Conservation (phyloP, 306 rosid species). For the Medicago lupulina region DNA sequence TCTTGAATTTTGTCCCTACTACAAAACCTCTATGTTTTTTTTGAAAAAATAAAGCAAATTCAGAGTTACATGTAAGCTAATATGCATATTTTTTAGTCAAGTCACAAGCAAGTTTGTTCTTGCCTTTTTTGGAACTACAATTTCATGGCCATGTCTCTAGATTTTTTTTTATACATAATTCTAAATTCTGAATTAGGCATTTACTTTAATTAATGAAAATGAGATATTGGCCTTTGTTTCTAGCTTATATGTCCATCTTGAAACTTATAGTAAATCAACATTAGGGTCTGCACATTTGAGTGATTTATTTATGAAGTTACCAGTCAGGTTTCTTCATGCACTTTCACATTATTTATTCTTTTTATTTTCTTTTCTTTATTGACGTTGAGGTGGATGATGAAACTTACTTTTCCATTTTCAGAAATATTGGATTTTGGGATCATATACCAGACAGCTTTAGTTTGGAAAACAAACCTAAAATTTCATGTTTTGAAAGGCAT, state of each 20-base stretch:
- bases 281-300: neutral
- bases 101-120: conserved; percentile 11
- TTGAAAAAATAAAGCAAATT: neutral
- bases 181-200: conserved; percentile 8
- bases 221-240: conserved; percentile 6
- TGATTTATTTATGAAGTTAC: conserved; percentile 1
- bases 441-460: neutral
- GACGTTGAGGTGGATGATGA: conserved; percentile 15
- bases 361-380: neutral
- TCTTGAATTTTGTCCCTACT: neutral
- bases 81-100: neutral
- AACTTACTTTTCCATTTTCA: conserved; percentile 19
- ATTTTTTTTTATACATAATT: conserved; percentile 23
- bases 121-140: conserved; percentile 6
- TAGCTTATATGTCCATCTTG: conserved; percentile 5
- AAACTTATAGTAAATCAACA: conserved; percentile 6
- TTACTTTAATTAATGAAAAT: conserved; percentile 12
- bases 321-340: neutral
- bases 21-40: neutral
- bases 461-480: conserved; percentile 9
- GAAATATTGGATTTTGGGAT: conserved; percentile 28
- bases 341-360: conserved; percentile 19
- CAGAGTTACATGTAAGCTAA: conserved; percentile 15
- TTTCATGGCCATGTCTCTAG: conserved; percentile 13
- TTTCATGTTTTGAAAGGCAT: neutral